Evolutionary conservation across 208 protist species (phyloP), one percentile per base, ranked within the genome.

Genomic region (Crithidia bombi): DNA sequence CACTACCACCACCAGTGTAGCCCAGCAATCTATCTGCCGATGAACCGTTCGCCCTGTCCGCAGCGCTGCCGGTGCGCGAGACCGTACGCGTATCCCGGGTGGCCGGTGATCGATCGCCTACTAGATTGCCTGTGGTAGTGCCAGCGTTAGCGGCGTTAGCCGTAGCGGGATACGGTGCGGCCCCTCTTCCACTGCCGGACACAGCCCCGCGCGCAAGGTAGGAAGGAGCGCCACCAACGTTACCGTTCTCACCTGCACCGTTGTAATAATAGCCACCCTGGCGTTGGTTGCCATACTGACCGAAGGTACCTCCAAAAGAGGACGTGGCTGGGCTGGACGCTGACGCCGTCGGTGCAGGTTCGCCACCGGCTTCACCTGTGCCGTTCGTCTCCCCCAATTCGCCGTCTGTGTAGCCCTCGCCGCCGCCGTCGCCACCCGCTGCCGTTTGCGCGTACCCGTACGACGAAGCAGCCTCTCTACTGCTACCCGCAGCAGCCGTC

Each of bases 1-100:
- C 17, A 23, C 30, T 35, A 6, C 44, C 19, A 11, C 54, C 54
- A 0, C 58, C 58, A 11, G 58, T 43, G 32, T 65, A 65, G 43
- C 58, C 58, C 43, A 51, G 12, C 61, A 56, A 9, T 12, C 21
- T 46, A 36, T 66, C 61, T 0, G 61, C 46, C 3, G 46, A 56
- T 0, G 61, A 66, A 9, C 47, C 61, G 14, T 43, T 49, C 1
- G 61, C 47, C 47, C 61, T 66, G 61, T 46, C 46, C 14, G 19
- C 44, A 28, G 46, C 28, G 61, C 61, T 66, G 23, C 46, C 61
- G 4, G 61, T 23, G n/a, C 47, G 61, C 5, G 61, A 56, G 30
- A 23, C 47, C 4, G 47, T 56, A 25, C 33, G 61, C 12, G 19
- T 12, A 15, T 66, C 21, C 33, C 23, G 5, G 25, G 33, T 14